Evolutionary conservation across 1,284 basidiomycete genomes (phyloP), one percentile per base, ranked within the genome.

Genomic region (Apiotrichum sp.): DNA sequence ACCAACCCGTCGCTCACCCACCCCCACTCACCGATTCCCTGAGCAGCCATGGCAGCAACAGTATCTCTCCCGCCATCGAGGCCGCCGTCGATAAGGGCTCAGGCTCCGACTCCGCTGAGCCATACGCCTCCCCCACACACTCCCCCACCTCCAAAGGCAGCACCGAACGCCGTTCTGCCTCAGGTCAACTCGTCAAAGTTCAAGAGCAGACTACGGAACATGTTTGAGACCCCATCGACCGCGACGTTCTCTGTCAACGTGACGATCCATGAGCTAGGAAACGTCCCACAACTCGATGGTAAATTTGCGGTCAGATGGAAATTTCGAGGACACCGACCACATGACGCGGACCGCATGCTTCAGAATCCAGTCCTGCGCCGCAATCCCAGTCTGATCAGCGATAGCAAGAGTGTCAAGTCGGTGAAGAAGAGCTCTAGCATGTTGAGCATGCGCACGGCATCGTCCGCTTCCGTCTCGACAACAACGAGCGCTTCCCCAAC

Each of bases 261-360:
- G 13, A 61, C 57, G 4, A 63, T 74, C 7, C 68, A 74, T 45
- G 69, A 71, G 47, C 51, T 74, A 41, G 64, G 57, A n/a, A 71
- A 74, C 58, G 66, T 74, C 1, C 72, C 72, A 4, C 69, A 71
- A 52, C 51, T 72, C 8, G 57, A 62, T 29, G 72, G 72, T 14
- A 58, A 69, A 35, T 74, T 73, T 56, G 59, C 60, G 3, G 66
- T 68, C 2, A 53, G 57, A 7, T 74, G 68, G 66, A 71, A 70
- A 59, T 72, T 74, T 58, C 64, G 66, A 31, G 71, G 69, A 3
- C 62, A 61, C 40, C 56, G 56, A 13, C 68, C 69, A 11, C 65
- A 56, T 34, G 51, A 61, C 34, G 56, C 46, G 13, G 59, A 61
- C 9, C 38, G 44, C 9, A 33, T 59, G 14, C 52, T 58, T 4